phyloP scores from a whole-genome alignment of 2,329 filamentous ascomycete species.

The Orbilia oligospora region DNA sequence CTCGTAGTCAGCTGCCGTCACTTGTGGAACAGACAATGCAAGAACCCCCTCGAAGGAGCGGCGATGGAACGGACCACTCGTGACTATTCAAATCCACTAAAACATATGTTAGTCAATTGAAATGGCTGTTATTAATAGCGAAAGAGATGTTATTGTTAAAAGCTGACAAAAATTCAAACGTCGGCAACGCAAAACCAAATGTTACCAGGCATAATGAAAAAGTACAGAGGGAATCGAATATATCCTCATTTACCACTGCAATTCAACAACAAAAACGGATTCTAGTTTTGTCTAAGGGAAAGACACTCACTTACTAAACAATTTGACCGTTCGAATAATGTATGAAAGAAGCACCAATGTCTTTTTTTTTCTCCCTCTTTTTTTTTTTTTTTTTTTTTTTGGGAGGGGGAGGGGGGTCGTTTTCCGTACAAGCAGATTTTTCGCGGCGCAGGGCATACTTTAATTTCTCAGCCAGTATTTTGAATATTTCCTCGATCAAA shows the following conservation, averaged over 20 bases:
- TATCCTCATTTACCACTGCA: conserved; percentile 17
- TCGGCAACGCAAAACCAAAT: conserved; percentile 51
- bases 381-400: not conserved
- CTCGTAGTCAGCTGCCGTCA: conserved; percentile 48
- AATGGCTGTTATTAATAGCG: conserved; percentile 40
- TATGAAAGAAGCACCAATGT: not conserved
- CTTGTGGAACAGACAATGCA: conserved; percentile 47
- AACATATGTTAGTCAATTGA: conserved; percentile 30
- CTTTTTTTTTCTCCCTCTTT: conserved; percentile 2
- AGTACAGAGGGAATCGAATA: not conserved
- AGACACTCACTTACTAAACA: conserved; percentile 33
- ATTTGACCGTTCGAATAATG: conserved; percentile 1
- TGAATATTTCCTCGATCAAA: conserved; percentile 7
- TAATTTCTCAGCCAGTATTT: not conserved
- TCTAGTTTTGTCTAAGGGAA: conserved; percentile 1
- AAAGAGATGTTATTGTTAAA: conserved; percentile 15
- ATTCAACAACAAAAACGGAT: conserved; percentile 3
- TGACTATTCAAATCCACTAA: conserved; percentile 44
- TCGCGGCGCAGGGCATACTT: conserved; percentile 3
- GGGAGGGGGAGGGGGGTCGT: too few relatives aligned
- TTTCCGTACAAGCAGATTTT: conserved; percentile 4
- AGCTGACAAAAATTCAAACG: conserved; percentile 11
- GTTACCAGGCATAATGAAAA: conserved; percentile 39
- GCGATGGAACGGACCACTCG: conserved; percentile 45
- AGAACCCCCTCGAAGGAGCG: conserved; percentile 41